phyloP scores from a whole-genome alignment of 1,284 basidiomycete genomes.

The Sanghuangporus sanghuang region DNA sequence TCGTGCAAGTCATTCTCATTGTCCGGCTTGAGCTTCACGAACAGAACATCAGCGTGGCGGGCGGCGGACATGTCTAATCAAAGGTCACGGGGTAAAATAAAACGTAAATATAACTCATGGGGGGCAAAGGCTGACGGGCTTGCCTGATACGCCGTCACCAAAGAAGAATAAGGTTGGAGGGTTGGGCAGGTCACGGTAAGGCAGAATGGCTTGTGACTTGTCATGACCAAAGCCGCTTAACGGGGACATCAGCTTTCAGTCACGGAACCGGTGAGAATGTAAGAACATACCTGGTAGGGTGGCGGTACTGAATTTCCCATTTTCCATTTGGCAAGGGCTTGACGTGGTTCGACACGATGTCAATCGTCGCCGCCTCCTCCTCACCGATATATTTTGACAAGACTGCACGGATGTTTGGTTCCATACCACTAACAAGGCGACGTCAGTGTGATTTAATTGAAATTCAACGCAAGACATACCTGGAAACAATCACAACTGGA shows the following conservation, averaged over 20 bases:
- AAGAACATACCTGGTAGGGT: constrained; percentile 67
- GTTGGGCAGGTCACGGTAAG: constrained; percentile 66
- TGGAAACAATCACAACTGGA: constrained; percentile 89
- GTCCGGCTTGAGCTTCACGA: constrained; percentile 77
- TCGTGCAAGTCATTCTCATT: constrained; percentile 82
- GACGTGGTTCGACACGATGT: constrained; percentile 89
- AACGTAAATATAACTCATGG: neutral
- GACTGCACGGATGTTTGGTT: constrained; percentile 84
- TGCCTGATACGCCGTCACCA: constrained; percentile 90
- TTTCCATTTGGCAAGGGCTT: constrained; percentile 57
- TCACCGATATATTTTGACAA: constrained; percentile 74
- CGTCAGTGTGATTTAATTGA: neutral
- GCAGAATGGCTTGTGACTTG: constrained; percentile 87
- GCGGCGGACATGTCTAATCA: constrained; percentile 82
- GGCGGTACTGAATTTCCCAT: constrained; percentile 86
- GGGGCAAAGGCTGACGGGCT: constrained; percentile 20
- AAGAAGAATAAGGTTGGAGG: constrained; percentile 90
- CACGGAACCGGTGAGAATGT: neutral
- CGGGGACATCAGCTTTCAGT: neutral
- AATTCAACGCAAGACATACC: constrained; percentile 38
- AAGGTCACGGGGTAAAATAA: neutral
- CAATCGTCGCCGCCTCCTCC: constrained; percentile 69
- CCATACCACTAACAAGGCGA: constrained; percentile 68
- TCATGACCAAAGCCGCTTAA: constrained; percentile 86
- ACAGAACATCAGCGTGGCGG: constrained; percentile 82